phyloP scores from a whole-genome alignment of 495 filamentous ascomycete species.

The Podospora pseudocomata region DNA sequence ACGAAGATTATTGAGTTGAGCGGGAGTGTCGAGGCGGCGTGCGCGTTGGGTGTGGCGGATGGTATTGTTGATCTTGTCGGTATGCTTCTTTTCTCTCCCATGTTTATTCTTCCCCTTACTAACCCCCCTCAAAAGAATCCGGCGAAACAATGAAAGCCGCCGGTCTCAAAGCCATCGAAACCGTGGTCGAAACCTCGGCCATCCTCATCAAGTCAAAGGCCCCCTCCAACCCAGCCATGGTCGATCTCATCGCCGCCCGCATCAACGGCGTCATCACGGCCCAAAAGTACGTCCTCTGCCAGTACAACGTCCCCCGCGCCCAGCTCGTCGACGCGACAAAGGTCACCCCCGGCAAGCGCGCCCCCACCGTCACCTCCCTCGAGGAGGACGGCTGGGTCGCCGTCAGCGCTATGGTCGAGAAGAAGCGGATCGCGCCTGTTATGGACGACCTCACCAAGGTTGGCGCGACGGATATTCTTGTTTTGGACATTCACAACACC shows the following conservation, averaged over 20 bases:
- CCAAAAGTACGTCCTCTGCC: constrained; percentile 89
- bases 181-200: constrained; percentile 79
- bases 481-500: constrained; percentile 84
- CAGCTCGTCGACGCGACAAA: constrained; percentile 62
- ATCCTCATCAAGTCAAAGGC: constrained; percentile 88
- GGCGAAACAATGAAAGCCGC: constrained; percentile 98
- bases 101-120: background rate
- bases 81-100: constrained; percentile 40
- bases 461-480: constrained; percentile 85
- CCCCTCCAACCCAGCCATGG: constrained; percentile 72
- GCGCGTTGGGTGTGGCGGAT: constrained; percentile 91
- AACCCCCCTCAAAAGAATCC: constrained; percentile 56
- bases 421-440: constrained; percentile 77
- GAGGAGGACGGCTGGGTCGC: constrained; percentile 92
- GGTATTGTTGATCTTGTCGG: constrained; percentile 97
- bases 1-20: constrained; percentile 91
- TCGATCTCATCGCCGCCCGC: constrained; percentile 74
- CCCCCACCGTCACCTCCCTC: constrained; percentile 81
- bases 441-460: constrained; percentile 84
- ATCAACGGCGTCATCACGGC: constrained; percentile 95
- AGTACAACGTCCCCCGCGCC: constrained; percentile 81
- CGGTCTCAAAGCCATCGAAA: constrained; percentile 93
- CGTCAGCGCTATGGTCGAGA: constrained; percentile 89
- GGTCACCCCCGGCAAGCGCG: constrained; percentile 92
- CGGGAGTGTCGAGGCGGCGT: constrained; percentile 95